These are phyloP conservation scores for Lepraria neglecta DNA, from an alignment of 495 filamentous ascomycete genomes.

Conservation along the genomic window DNA sequence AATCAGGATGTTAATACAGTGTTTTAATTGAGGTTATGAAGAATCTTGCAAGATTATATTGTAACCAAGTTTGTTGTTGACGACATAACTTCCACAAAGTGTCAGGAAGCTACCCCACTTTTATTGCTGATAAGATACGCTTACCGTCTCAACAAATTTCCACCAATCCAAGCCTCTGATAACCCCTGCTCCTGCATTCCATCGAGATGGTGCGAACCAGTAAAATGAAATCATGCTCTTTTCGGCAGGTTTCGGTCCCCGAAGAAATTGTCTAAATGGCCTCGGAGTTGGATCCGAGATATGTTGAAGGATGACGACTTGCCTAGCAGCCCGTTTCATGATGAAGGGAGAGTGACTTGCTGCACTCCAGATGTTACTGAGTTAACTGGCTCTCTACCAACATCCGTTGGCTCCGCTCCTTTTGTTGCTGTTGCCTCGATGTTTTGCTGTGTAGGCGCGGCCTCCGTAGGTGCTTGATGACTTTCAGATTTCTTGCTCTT, in stretches of 20 bases:
- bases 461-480: constrained; percentile 33
- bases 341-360: constrained; percentile 35
- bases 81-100: constrained; percentile 3
- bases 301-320: constrained; percentile 1
- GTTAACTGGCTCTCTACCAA: constrained; percentile 32
- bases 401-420: constrained; percentile 24
- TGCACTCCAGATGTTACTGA: constrained; percentile 37
- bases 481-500: constrained; percentile 47
- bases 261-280: not conserved
- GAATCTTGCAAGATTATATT: not conserved
- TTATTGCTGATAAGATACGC: constrained; percentile 8
- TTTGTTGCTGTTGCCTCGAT: constrained; percentile 34
- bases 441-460: constrained; percentile 41
- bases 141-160: constrained; percentile 1
- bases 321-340: constrained; percentile 16
- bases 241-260: not conserved
- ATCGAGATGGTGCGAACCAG: not conserved
- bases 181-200: not conserved
- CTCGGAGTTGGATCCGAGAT: not conserved
- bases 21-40: not conserved
- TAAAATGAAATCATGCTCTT: not conserved
- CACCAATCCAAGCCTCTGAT: not conserved
- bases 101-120: constrained; percentile 11
- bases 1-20: not conserved
- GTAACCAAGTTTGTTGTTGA: not conserved